Base-by-base conservation (phyloP, 306 rosid species). In the Senna tora region DNA sequence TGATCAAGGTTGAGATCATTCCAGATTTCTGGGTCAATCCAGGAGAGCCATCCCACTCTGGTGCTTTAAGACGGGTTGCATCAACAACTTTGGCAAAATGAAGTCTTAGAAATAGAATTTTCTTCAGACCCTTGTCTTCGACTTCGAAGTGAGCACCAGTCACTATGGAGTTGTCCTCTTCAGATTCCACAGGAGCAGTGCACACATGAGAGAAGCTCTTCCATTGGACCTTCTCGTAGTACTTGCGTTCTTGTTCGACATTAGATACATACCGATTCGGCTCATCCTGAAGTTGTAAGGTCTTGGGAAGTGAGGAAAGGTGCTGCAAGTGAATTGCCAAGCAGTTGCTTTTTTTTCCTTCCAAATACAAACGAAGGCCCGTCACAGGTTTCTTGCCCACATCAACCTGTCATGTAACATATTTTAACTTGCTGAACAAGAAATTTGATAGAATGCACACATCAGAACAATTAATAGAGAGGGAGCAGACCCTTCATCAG, bases 321-420 rank as follows among this genome's bases (percentile, higher is more conserved):
- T 92, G 97, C 79, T 92, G 97, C 80, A 92, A 75, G 81, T 92
- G 97, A 69, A 92, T 86, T 69, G 92, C 96, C 73, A 92, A 66
- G 84, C 90, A 83, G 76, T 89, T 89, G 76, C 92, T 83, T 83
- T 80, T 84, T 76, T 89, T 92, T 32, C 97, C 97, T 69, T 92
- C 97, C 76, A 92, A 79, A 81, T 89, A 86, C 65, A 92, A 69
- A 51, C 97, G 82, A 67, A 92, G 92, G 58, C 97, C 97, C 6
- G 97, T 92, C 79, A 89, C 97, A 6, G 96, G 96, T 69, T 81
- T 87, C 84, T 77, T 83, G 38, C 83, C 92, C 77, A 86, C 96
- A 79, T 87, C 90, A 58, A 92, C 93, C 97, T 92, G 68, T 70
- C 58, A 43, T 39, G 72, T 47, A 63, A 55, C 47, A 28, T 42